Base-by-base conservation (phyloP, 1,284 basidiomycete species). In the Sanghuangporus sanghuang region DNA sequence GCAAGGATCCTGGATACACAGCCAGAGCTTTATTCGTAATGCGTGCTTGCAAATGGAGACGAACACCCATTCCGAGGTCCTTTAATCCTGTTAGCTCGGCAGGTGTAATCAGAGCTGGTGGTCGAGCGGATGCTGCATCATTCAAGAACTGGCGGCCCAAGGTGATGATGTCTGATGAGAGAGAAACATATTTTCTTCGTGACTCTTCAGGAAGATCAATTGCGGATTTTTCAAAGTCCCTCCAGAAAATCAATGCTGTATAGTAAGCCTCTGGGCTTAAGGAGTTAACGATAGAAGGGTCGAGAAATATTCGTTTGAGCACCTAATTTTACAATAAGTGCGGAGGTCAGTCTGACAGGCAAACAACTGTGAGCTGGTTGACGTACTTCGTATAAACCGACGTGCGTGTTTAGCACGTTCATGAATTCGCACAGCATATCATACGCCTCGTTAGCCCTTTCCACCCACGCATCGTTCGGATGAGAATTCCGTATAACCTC, bases 151-250 rank as follows among this genome's bases (percentile, higher is more conserved):
- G 82, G 12, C 96, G 85, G 6, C 95, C 95, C 7, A 98, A 86
- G 0, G 89, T 81, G n/a, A 97, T 80, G 64, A 98, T 93, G 57
- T 93, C 89, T 39, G 96, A 93, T n/a, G 93, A 96, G 11, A 98
- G 80, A 3, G 89, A 83, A 12, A 99, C 95, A 68, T 98, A 98
- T 58, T 85, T 85, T 48, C 86, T 81, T 32, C 96, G 85, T 68
- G 93, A 81, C 2, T 80, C 79, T 0, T 89, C 85, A 7, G 95
- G 90, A 4, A 98, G 82, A 73, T 96, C 85, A 68, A 99, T 97
- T 0, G 95, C 96, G 6, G 95, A 97, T 74, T 96, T 96, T 73
- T 98, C 94, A 77, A 99, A 99, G 79, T 99, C 97, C 57, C 91
- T 85, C 82, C 95, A 89, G 76, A 98, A 98, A 67, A 96, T 95